These are phyloP conservation scores for Fragilaria crotonensis DNA, from an alignment of 108 stramenopile genomes.

Conservation along the genomic window DNA sequence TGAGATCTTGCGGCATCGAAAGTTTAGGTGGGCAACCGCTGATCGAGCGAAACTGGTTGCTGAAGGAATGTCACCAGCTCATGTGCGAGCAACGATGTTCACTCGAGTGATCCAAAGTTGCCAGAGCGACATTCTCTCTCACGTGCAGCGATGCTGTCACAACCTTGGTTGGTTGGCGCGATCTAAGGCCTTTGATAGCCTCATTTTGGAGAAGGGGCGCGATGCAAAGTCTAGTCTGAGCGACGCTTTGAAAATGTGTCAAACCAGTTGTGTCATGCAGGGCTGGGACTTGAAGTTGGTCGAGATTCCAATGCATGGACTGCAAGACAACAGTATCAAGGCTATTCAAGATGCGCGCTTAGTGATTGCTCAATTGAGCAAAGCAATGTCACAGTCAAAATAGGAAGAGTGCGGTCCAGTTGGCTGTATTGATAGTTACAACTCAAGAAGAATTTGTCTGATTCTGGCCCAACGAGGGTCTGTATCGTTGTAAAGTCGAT, in stretches of 20 bases:
- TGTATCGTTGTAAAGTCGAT: constrained; percentile 43
- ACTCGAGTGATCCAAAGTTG: background rate
- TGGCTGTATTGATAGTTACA: no score
- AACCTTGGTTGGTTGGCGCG: background rate
- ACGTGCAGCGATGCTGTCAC: background rate
- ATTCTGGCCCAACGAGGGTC: no score
- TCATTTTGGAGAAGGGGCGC: background rate
- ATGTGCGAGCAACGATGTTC: background rate
- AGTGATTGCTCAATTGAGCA: background rate
- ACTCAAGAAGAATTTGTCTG: no score
- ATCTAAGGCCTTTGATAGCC: background rate
- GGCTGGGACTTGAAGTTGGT: background rate
- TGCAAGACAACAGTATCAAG: background rate
- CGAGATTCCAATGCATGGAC: background rate
- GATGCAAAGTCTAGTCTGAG: background rate
- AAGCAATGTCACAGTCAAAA: background rate
- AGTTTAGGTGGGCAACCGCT: background rate
- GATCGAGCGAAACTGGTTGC: background rate
- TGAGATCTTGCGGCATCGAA: background rate
- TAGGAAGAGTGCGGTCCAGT: no score
- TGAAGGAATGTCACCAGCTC: background rate
- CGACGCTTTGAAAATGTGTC: background rate
- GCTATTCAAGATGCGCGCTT: background rate
- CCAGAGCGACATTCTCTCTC: background rate
- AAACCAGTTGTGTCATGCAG: background rate